These are phyloP conservation scores for Penicillium nucicola DNA, from an alignment of 495 filamentous ascomycete species.

Conservation along the genomic window DNA sequence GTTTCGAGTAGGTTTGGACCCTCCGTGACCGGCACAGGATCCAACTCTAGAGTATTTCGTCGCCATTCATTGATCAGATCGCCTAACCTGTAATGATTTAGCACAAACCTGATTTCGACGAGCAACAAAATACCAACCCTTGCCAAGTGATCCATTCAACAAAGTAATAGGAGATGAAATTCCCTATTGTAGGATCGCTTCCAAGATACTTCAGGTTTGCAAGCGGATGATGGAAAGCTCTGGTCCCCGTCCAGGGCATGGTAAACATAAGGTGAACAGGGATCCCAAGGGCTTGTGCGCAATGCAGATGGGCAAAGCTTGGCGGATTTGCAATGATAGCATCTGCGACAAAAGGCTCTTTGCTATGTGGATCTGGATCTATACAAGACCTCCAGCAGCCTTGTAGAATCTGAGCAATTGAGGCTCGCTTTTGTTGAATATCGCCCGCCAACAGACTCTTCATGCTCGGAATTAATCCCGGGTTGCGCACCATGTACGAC, in stretches of 20 bases:
- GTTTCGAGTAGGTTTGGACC: conserved; percentile 35
- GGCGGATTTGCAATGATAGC: conserved; percentile 68
- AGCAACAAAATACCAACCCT: conserved; percentile 38
- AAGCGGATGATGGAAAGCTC: conserved; percentile 55
- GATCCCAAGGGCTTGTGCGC: conserved; percentile 57
- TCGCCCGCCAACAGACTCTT: conserved; percentile 5
- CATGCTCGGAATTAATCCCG: conserved; percentile 35
- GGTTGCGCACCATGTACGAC: conserved; percentile 49
- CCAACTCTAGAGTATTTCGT: conserved; percentile 46
- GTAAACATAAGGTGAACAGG: conserved; percentile 68
- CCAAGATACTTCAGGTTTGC: conserved; percentile 50
- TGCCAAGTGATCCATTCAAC: conserved; percentile 69
- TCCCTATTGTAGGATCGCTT: conserved; percentile 44
- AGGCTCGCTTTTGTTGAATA: neutral
- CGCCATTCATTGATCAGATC: conserved; percentile 58
- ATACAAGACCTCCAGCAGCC: neutral
- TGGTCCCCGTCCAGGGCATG: conserved; percentile 57
- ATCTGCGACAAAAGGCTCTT: conserved; percentile 58
- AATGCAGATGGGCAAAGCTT: conserved; percentile 64
- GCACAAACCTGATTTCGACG: neutral
- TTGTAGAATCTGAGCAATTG: conserved; percentile 5
- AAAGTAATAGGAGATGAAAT: conserved; percentile 57
- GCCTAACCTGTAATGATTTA: conserved; percentile 43
- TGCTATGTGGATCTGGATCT: neutral
- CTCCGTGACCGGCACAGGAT: conserved; percentile 40